These are phyloP conservation scores for Serendipita sp. DNA, from an alignment of 768 basidiomycete species.

Conservation along the genomic window DNA sequence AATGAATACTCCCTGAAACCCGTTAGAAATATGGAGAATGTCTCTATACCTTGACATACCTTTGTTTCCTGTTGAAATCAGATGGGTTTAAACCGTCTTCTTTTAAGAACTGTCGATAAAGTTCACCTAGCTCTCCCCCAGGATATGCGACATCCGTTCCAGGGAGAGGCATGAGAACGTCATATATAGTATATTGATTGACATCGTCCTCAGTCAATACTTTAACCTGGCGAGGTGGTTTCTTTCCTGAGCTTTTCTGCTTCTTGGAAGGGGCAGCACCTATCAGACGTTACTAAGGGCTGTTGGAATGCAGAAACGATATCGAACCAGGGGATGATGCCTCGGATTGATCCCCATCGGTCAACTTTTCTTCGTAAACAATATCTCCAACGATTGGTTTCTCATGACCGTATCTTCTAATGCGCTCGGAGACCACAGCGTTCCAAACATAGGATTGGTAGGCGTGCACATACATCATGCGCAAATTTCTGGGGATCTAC, in stretches of 20 bases:
- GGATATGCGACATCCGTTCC: constrained; percentile 91
- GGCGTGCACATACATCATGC: constrained; percentile 95
- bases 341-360: constrained; percentile 13
- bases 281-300: background rate
- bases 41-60: constrained; percentile 28
- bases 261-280: background rate
- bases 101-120: constrained; percentile 63
- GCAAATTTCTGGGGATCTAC: constrained; percentile 87
- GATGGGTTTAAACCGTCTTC: constrained; percentile 83
- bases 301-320: background rate
- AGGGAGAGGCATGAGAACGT: constrained; percentile 94
- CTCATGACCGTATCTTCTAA: constrained; percentile 57
- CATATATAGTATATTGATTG: constrained; percentile 71
- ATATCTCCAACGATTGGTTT: constrained; percentile 75
- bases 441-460: constrained; percentile 99
- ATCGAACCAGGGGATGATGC: constrained; percentile 10
- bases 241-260: constrained; percentile 27
- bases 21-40: background rate
- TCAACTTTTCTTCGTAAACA: constrained; percentile 35
- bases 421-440: constrained; percentile 85
- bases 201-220: constrained; percentile 63
- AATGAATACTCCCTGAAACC: constrained; percentile 69
- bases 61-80: constrained; percentile 80
- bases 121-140: constrained; percentile 69
- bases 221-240: constrained; percentile 48